Evolutionary conservation across 1,284 basidiomycete genomes (phyloP), one percentile per base, ranked within the genome.

Genomic region (Peniophora sp.): DNA sequence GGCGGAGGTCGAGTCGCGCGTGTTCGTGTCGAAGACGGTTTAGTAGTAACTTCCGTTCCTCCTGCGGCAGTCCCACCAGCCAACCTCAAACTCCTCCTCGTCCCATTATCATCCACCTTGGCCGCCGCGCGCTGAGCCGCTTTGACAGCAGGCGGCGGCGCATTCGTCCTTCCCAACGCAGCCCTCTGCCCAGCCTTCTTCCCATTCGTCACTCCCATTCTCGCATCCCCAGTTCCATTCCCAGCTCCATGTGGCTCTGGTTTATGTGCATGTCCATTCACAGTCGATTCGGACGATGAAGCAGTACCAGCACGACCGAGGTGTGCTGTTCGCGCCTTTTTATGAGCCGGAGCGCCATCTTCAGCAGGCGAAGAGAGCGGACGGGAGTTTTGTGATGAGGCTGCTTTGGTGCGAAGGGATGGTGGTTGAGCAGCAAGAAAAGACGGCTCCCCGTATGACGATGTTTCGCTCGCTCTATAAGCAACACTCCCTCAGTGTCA

Each of bases 331-430:
- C 27, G 81, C 56, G 85, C 66, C 63, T 80, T 83, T 70, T 90
- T 90, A 55, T 78, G 76, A 50, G 79, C 81, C 46, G 87, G 87
- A 44, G 86, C 87, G 52, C 77, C 74, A 70, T 90, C 87, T 63
- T 90, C 86, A 50, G 85, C 79, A 49, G 27, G 27, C 27, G 87
- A 89, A 55, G 85, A 88, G 55, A 89, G 77, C 23, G 85, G 82
- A 52, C 86, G 79, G 45, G 79, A 74, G 51, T 74, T 65, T 58
- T 71, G 68, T 63, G 70, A 65, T 59, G 72, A 70, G 64, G 76
- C 68, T 58, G 59, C 55, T 49, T 62, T 56, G 38, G 56, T 56
- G 35, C 66, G 65, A 45, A 62, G 56, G 16, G 60, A 73, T 14
- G 67, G 24, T 17, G 10, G 17, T 25, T 44, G 38, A 22, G n/a